phyloP scores from a whole-genome alignment of 1,284 basidiomycete genomes.

The Butyriboletus regius region DNA sequence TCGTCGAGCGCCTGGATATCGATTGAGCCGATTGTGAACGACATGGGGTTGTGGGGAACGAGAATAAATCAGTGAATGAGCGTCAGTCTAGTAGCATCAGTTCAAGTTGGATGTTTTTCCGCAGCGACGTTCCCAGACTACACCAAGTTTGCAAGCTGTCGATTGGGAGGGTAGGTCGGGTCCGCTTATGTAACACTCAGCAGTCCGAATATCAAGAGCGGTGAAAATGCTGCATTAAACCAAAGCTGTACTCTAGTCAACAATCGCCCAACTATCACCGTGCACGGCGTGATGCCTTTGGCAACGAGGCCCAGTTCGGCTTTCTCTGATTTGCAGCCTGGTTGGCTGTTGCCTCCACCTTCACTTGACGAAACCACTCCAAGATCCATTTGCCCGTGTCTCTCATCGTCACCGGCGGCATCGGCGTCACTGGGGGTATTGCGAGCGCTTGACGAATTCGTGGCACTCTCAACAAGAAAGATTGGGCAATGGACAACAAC shows the following conservation, averaged over 20 bases:
- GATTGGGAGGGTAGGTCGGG: not conserved
- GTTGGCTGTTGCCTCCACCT: conserved; percentile 1
- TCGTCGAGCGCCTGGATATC: conserved; percentile 16
- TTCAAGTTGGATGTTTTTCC: not conserved
- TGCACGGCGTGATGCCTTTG: conserved; percentile 18
- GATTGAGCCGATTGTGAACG: conserved; percentile 22
- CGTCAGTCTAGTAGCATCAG: conserved; percentile 10
- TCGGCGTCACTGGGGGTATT: conserved; percentile 12
- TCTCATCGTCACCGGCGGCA: conserved; percentile 24
- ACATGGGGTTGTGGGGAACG: conserved; percentile 16
- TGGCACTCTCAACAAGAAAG: conserved; percentile 22
- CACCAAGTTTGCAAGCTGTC: not conserved
- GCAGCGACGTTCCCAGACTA: not conserved
- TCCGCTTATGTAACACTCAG: conserved; percentile 17
- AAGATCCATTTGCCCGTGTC: conserved; percentile 23
- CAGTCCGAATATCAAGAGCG: not conserved
- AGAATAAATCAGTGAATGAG: not conserved
- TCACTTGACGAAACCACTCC: conserved; percentile 18
- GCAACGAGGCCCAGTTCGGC: conserved; percentile 25
- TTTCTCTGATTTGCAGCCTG: conserved; percentile 13
- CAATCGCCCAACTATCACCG: not conserved
- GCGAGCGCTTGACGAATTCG: conserved; percentile 23
- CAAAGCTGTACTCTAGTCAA: conserved; percentile 5
- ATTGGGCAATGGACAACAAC: conserved; percentile 17
- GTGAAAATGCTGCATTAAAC: not conserved